Evolutionary conservation across 2,329 filamentous ascomycete genomes (phyloP), one percentile per base, ranked within the genome.

Genomic region (Neophaeococcomyces aloes): DNA sequence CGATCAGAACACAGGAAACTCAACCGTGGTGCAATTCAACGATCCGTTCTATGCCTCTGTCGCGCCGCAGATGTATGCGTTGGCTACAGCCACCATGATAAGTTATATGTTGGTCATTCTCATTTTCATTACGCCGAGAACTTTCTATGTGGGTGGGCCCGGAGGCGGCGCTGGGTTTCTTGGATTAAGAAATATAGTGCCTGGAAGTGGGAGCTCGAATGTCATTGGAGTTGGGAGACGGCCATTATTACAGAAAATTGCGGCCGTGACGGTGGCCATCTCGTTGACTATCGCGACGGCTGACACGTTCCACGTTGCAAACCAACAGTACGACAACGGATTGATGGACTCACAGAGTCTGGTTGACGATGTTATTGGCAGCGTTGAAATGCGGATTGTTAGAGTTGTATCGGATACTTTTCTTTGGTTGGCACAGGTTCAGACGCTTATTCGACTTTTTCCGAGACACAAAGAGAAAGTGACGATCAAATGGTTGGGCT

Each of bases 401-500:
- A 82, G 88, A 52, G 78, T 96, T 53, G 86, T 98, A 51, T 96
- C 89, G 14, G 87, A 94, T 63, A 88, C 91, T 1, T 96, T 96
- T 61, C 72, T 98, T 23, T 96, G 91, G 89, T 78, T 98, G 30
- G 91, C 91, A 1, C 91, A 98, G 64, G 89, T 94, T 1, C 91
- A 98, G 66, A 98, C 91, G 0, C 67, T 98, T 46, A 96, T 96
- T 55, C 83, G 91, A 42, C 72, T 98, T 1, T 98, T 98, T 55
- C 91, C 91, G 6, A 85, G 91, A 27, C 89, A 96, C 59, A 85
- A 93, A 58, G 91, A 98, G 65, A 96, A 96, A 66, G 81, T 96
- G 41, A 85, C 96, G 53, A 98, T 98, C 66, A 96, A 96, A 67
- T 98, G 89, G 89, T 86, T 89, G 13, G 91, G 89, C 1, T 95